Evolutionary conservation across 2,329 filamentous ascomycete species (phyloP), one percentile per base, ranked within the genome.

Genomic region (Thelonectria olida): DNA sequence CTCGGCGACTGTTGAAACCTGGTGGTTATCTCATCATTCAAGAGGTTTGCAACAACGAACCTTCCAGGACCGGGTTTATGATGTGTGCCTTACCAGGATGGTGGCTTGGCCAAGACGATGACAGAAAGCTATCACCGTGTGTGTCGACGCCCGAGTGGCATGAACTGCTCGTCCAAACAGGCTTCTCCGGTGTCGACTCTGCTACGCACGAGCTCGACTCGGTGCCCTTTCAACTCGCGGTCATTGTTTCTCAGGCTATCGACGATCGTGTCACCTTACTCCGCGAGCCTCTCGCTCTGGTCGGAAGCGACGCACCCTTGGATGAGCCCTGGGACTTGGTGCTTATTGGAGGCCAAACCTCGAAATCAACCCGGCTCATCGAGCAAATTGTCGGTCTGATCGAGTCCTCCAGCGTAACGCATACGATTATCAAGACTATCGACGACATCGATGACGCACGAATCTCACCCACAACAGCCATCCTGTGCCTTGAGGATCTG

Each of bases 401-500:
- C 47, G 9, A 17, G 47, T 50, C 47, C 23, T 50, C 27, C 23
- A 19, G 25, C 47, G 47, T 34, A 31, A 34, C 23, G 17, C 25
- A 34, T 34, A 17, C 47, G 19, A 34, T 36, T 34, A 3, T 50
- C 47, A 31, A 50, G 47, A 50, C 25, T 36, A 31, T 50, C 25
- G 47, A 50, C 47, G 27, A 50, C n/a, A n/a, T n/a, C n/a, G n/a
- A n/a, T n/a, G n/a, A n/a, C n/a, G n/a, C n/a, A n/a, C n/a, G n/a
- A n/a, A n/a, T n/a, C n/a, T n/a, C n/a, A n/a, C n/a, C n/a, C n/a
- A n/a, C n/a, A n/a, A n/a, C n/a, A 50, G 47, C 47, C 27, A 50
- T 50, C 47, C 25, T 50, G n/a, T 50, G 23, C 47, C 27, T 36
- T n/a, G n/a, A n/a, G 19, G 60, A 62, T 17, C 45, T 62, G 1